Conservation (phyloP, 2,329 filamentous ascomycete genomes). For the Calonectria pseudoreteaudii region DNA sequence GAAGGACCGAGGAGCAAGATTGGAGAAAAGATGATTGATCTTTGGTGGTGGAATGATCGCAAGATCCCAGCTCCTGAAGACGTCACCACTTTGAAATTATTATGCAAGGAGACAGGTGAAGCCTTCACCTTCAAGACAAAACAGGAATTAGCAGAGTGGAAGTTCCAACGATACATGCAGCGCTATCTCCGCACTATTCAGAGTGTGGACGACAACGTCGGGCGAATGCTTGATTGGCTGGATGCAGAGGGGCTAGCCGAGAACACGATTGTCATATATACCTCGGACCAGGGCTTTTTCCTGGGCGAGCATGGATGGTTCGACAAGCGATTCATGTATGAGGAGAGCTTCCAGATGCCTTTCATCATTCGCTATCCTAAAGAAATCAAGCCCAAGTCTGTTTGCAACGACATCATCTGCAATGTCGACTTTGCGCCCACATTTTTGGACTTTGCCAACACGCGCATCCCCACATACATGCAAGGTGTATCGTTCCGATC, state of each 20-base stretch:
- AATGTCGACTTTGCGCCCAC: constrained; percentile 67
- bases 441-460: constrained; percentile 58
- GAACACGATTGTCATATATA: constrained; percentile 64
- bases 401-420: constrained; percentile 61
- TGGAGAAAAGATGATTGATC: constrained; percentile 46
- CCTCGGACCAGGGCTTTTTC: constrained; percentile 67
- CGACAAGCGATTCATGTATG: constrained; percentile 69
- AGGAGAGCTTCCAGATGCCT: constrained; percentile 69
- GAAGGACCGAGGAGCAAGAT: constrained; percentile 55
- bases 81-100: constrained; percentile 44
- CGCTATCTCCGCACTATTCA: constrained; percentile 65
- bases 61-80: constrained; percentile 40
- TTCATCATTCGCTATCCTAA: constrained; percentile 60
- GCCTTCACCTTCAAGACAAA: constrained; percentile 57
- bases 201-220: constrained; percentile 64
- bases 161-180: constrained; percentile 68
- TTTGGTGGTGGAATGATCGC: constrained; percentile 40
- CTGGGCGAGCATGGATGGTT: constrained; percentile 69
- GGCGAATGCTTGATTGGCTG: constrained; percentile 59
- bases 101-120: constrained; percentile 58
- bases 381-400: constrained; percentile 50
- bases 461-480: constrained; percentile 61
- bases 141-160: constrained; percentile 61
- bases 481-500: constrained; percentile 59
- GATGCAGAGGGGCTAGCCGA: constrained; percentile 52